Evolutionary conservation across 177 flowering plant species (phyloP), one percentile per base, ranked within the genome.

Genomic region (Vitis hybrid): DNA sequence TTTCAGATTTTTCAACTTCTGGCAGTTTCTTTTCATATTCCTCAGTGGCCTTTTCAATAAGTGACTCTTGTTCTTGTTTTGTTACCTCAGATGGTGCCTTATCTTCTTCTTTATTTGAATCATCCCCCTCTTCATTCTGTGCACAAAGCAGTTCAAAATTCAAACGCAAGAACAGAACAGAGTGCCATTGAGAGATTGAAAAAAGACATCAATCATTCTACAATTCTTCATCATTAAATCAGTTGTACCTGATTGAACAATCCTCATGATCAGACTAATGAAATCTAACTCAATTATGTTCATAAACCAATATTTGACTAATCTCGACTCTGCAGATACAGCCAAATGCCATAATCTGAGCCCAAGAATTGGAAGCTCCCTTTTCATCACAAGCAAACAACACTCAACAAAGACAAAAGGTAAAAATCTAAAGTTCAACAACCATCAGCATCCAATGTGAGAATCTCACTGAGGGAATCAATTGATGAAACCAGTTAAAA

Each of bases 111-210:
- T 61, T 74, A 58, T 64, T 66, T 16, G 60, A 53, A 10, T 73
- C 77, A 22, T 71, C 62, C 26, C 49, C 71, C 58, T 72, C 72
- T 56, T 68, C 79, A 62, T 58, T 65, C 79, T 74, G 70, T 60
- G 49, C 26, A 61, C 1, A 61, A 4, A 48, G 21, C 31, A 55
- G 26, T 59, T 51, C 18, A 49, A 16, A 39, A 56, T 33, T 33
- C 45, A 33, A 6, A 33, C 0, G 4, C 7, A 33, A 4, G 5
- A 33, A 4, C 45, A 33, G 45, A 33, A 5, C 45, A 33, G 45
- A 33, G 45, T 33, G 7, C 7, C 45, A 22, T 33, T 33, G 45
- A 33, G 45, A 33, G 45, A 5, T 51, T 16, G 19, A 62, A 22
- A 19, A 22, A 1, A 56, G 13, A 14, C 13, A 15, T 15, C 60